Percentiles rank a stretch among this genome's conserved stretches.
Evolutionary conservation across 140 eudicot species (phyloP).

Genomic region (Stevia rebaudiana): DNA sequence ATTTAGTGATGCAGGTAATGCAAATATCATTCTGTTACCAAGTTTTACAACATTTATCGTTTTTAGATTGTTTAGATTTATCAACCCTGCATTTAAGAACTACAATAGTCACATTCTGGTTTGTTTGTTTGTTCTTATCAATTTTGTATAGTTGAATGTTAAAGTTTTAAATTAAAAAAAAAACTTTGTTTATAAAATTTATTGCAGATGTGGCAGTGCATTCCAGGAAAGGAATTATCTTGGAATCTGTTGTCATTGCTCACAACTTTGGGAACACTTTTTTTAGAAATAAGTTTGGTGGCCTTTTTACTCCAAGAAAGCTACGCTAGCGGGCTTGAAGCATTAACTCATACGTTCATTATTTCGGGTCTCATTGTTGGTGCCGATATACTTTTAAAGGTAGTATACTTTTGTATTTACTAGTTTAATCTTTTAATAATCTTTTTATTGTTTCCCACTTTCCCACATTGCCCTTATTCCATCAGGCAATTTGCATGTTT

Average conservation of each 20-base stretch:
- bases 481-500: conserved; percentile 54
- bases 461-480: not conserved
- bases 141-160: not conserved
- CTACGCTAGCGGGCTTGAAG: conserved; percentile 59
- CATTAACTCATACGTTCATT: conserved; percentile 58
- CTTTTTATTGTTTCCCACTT: not conserved
- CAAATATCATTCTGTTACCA: not conserved
- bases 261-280: conserved; percentile 57
- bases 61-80: not conserved
- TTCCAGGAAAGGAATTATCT: conserved; percentile 43
- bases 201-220: conserved; percentile 61
- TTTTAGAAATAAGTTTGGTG: conserved; percentile 69
- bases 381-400: conserved; percentile 61
- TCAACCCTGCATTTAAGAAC: not conserved
- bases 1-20: not conserved
- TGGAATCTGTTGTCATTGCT: conserved; percentile 62
- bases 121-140: not conserved
- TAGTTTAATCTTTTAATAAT: not conserved
- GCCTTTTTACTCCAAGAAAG: conserved; percentile 77
- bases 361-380: conserved; percentile 63
- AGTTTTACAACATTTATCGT: not conserved
- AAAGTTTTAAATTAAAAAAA: not conserved
- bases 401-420: conserved; percentile 14
- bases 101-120: not conserved
- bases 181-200: conserved; percentile 16